Evolutionary conservation across 2,329 filamentous ascomycete genomes (phyloP).

Genomic region (Fusarium sp.): DNA sequence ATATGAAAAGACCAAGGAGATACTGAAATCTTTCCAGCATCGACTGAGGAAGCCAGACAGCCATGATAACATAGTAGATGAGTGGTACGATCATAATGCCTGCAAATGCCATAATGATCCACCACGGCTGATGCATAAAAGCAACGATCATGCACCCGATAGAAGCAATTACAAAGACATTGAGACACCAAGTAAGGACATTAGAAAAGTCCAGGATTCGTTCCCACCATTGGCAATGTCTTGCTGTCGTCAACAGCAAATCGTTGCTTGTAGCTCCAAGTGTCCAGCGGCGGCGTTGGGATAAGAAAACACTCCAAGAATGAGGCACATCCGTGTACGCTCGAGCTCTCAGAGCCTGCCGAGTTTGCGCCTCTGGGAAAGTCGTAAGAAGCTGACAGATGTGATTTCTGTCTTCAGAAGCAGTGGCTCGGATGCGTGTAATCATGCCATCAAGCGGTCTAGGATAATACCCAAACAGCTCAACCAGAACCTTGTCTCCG

Average conservation of each 20-base stretch:
- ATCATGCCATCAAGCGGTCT: constrained; percentile 34
- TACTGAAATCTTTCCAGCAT: constrained; percentile 36
- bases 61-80: constrained; percentile 37
- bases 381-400: constrained; percentile 39
- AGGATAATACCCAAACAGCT: constrained; percentile 38
- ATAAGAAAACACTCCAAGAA: constrained; percentile 51
- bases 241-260: constrained; percentile 27
- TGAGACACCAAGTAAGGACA: constrained; percentile 38
- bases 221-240: constrained; percentile 40
- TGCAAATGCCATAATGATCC: constrained; percentile 40
- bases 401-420: constrained; percentile 39
- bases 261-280: constrained; percentile 41
- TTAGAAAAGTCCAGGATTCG: constrained; percentile 37
- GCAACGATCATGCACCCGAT: constrained; percentile 42
- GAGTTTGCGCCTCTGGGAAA: constrained; percentile 49
- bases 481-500: constrained; percentile 33
- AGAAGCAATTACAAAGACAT: constrained; percentile 40
- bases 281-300: constrained; percentile 41
- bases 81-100: constrained; percentile 40
- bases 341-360: constrained; percentile 51
- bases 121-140: constrained; percentile 40
- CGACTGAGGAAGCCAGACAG: constrained; percentile 36
- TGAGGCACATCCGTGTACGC: constrained; percentile 53
- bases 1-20: constrained; percentile 31
- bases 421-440: constrained; percentile 38